Conservation (phyloP, 2,329 filamentous ascomycete genomes). For the Lachnum nothofagi region DNA sequence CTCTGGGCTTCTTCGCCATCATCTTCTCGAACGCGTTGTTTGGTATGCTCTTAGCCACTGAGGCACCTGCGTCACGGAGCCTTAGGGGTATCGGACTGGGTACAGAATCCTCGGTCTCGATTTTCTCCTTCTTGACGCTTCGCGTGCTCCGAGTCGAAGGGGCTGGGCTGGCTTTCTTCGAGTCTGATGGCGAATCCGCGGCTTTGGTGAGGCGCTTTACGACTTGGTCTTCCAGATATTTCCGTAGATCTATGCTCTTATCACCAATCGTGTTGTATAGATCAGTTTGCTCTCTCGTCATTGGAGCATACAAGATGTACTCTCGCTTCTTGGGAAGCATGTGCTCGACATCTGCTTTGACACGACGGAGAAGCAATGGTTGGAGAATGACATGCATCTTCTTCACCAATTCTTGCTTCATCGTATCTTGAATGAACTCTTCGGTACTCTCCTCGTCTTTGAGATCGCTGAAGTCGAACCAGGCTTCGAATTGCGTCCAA, state of each 20-base stretch:
- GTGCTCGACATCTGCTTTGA: conserved; percentile 90
- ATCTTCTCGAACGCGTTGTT: conserved; percentile 46
- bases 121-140: conserved; percentile 18
- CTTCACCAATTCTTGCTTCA: conserved; percentile 71
- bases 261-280: conserved; percentile 67
- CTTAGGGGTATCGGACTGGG: conserved; percentile 23
- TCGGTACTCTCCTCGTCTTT: conserved; percentile 76
- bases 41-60: conserved; percentile 15
- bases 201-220: conserved; percentile 55
- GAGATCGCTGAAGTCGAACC: conserved; percentile 95
- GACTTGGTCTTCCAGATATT: conserved; percentile 78
- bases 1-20: conserved; percentile 24
- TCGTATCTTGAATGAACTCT: conserved; percentile 72
- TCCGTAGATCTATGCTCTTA: conserved; percentile 55
- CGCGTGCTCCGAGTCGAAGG: background rate
- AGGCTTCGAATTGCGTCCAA: conserved; percentile 85
- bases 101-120: conserved; percentile 27
- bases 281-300: conserved; percentile 86
- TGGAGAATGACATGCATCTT: conserved; percentile 92
- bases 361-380: conserved; percentile 76
- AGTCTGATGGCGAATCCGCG: conserved; percentile 39
- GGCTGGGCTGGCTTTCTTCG: conserved; percentile 13
- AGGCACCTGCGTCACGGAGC: conserved; percentile 18
- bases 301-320: conserved; percentile 89
- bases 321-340: conserved; percentile 94